Base-by-base conservation (phyloP, 305 asterid genomes). In the Solanum hybrid region DNA sequence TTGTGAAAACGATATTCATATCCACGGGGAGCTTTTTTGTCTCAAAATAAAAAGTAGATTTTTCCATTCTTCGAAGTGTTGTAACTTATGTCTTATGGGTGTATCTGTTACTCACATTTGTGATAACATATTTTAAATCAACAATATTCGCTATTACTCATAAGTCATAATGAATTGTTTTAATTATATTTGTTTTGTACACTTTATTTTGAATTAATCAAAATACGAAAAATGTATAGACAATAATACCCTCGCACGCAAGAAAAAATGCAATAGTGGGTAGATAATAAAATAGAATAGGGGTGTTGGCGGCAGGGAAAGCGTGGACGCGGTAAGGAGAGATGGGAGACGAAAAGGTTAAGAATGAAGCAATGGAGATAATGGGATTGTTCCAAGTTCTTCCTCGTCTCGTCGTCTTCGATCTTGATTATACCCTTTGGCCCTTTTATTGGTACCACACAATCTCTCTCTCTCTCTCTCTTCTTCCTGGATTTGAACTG, bases 331-430 rank as follows among this genome's bases (percentile, higher is more conserved):
- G 33, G 36, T 80, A 32, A 85, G 17, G 91, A 75, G 89, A 91
- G 92, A 96, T 97, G 98, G 98, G 97, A 79, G 98, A 96, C 93
- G 97, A 94, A 84, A 78, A 93, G 92, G 98, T 95, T 92, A 95
- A 95, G 96, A 92, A 94, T 89, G 99, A 97, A 89, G 98, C 99
- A 2, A 91, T 94, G 96, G 96, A 97, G 92, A 93, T 95, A 22
- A 89, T 97, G 87, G 96, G 93, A 89, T 26, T 92, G 89, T 96
- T 93, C 88, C 95, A 96, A 89, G 91, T 92, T 61, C 93, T 96
- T 17, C 98, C 98, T 94, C 97, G 95, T 81, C 93, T 93, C 31
- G 91, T 93, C 6, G 93, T 93, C 83, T 93, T 93, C 87, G 94
- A 93, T 92, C 95, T 93, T 75, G 95, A 93, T 86, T 93, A 93